Evolutionary conservation across 2,329 filamentous ascomycete genomes (phyloP).

Genomic region (Bertia moriformis): DNA sequence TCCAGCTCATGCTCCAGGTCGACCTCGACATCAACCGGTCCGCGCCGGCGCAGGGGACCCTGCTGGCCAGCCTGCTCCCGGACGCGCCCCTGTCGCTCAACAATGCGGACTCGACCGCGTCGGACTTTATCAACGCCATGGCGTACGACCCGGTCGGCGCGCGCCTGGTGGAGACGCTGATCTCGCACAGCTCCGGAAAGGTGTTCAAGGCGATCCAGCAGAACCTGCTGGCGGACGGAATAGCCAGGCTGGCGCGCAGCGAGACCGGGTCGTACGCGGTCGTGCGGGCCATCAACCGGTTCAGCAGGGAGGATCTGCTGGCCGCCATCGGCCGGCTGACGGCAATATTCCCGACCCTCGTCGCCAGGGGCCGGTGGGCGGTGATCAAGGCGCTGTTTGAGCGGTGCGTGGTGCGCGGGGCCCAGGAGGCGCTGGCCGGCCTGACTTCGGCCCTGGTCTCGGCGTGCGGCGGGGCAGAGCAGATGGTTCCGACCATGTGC

Average conservation of each 20-base stretch:
- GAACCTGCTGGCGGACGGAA: neutral
- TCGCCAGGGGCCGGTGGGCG: neutral
- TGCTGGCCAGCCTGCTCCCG: neutral
- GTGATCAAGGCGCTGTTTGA: neutral
- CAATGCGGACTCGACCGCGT: neutral
- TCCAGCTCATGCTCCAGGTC: neutral
- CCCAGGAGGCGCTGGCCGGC: neutral
- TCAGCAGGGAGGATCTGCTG: neutral
- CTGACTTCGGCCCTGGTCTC: neutral
- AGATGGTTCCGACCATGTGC: neutral
- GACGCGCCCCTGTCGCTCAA: neutral
- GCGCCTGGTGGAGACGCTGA: neutral
- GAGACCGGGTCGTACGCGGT: neutral
- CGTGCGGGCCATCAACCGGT: neutral
- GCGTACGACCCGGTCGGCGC: neutral
- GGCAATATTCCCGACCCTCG: neutral
- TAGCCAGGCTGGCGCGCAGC: neutral
- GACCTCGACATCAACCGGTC: neutral
- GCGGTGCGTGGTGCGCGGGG: neutral
- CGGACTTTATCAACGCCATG: neutral
- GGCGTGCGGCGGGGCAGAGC: neutral
- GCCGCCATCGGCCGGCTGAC: neutral
- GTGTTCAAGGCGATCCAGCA: neutral
- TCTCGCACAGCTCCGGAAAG: neutral
- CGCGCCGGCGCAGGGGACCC: neutral